Conservation (phyloP, 192 early-diverging fungal genomes). For the Linnemannia zychae region DNA sequence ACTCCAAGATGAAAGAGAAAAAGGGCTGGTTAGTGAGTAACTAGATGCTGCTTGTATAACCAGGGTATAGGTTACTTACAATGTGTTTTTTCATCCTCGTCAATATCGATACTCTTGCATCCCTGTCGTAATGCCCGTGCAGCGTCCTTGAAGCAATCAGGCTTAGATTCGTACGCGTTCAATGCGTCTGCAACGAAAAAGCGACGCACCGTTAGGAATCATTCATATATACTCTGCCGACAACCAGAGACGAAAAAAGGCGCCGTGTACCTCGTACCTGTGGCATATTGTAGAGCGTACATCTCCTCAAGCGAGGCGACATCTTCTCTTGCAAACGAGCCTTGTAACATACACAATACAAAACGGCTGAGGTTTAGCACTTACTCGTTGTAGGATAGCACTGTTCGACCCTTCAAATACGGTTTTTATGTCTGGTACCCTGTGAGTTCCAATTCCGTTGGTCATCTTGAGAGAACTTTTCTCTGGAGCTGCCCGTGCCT, state of each 20-base stretch:
- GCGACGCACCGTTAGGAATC: no score
- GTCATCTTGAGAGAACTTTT: not conserved
- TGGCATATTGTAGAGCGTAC: constrained; percentile 16
- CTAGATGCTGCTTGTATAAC: not conserved
- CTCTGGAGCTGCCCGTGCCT: no score
- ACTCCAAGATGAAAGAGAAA: not conserved
- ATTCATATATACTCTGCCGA: no score
- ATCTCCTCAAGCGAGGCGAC: constrained; percentile 9
- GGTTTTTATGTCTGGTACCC: not conserved
- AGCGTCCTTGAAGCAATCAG: constrained; percentile 56
- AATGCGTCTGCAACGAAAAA: constrained; percentile 31
- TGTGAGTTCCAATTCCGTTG: not conserved
- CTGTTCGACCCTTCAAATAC: no score
- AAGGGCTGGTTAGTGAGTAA: not conserved
- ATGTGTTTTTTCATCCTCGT: constrained; percentile 50
- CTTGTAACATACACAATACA: not conserved
- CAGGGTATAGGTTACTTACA: constrained; percentile 26
- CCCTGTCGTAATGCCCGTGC: constrained; percentile 34
- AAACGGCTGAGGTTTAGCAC: not conserved
- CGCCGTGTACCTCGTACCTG: constrained; percentile 2
- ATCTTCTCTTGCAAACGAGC: constrained; percentile 13
- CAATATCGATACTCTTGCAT: constrained; percentile 52
- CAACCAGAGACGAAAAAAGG: not conserved
- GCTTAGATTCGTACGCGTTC: constrained; percentile 45
- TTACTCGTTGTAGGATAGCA: no score